A percentile compares a stretch with the other conserved stretches of the same genome.
Conservation (phyloP, 371 early-diverging fungal genomes). For the Homolaphlyctis polyrhiza region DNA sequence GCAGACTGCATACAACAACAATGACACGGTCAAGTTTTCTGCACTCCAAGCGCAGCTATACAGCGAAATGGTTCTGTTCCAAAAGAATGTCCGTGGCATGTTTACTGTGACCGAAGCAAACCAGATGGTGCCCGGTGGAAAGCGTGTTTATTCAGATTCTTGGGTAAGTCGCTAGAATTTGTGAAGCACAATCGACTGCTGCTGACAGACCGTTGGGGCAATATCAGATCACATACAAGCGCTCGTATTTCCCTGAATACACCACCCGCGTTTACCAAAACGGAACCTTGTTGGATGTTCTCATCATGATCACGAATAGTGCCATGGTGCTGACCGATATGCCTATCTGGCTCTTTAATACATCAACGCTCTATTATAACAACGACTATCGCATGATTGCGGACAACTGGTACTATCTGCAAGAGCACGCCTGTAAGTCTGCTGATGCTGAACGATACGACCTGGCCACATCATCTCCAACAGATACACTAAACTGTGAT, state of each 20-base stretch:
- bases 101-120: background rate
- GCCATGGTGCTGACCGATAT: background rate
- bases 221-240: background rate
- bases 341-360: background rate
- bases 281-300: background rate
- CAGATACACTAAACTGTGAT: no score
- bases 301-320: background rate
- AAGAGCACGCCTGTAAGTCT: background rate
- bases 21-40: background rate
- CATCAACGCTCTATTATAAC: background rate
- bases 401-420: background rate
- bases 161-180: no score
- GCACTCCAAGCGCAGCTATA: background rate
- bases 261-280: background rate
- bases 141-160: background rate
- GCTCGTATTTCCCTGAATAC: background rate
- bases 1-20: background rate
- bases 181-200: background rate
- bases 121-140: background rate
- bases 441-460: no score
- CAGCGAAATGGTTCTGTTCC: background rate
- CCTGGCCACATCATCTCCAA: no score
- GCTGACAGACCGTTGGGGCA: background rate
- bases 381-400: background rate
- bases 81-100: background rate